Conservation (phyloP, 768 basidiomycete species). For the Cytidiella melzeri region DNA sequence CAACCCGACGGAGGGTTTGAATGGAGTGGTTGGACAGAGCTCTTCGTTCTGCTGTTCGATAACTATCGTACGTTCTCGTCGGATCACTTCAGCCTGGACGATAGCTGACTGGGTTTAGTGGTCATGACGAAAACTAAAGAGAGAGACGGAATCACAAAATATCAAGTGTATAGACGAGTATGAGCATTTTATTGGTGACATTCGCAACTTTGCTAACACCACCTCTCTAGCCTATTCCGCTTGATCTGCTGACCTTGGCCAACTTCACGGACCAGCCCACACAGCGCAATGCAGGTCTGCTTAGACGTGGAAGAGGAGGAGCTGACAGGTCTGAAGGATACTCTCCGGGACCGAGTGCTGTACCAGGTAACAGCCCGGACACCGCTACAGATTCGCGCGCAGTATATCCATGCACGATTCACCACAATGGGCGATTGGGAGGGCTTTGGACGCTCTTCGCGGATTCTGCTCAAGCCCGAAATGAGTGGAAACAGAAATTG, state of each 20-base stretch:
- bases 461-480: constrained; percentile 65
- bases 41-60: constrained; percentile 89
- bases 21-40: constrained; percentile 87
- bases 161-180: constrained; percentile 76
- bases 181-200: constrained; percentile 19
- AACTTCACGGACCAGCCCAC: constrained; percentile 78
- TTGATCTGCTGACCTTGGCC: constrained; percentile 83
- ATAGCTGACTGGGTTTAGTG: constrained; percentile 39
- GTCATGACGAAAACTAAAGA: constrained; percentile 86
- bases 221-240: constrained; percentile 70
- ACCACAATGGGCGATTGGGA: constrained; percentile 84
- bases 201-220: constrained; percentile 1
- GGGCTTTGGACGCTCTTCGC: constrained; percentile 86
- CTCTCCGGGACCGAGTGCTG: constrained; percentile 14
- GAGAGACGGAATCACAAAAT: constrained; percentile 68
- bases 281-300: constrained; percentile 65
- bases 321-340: constrained; percentile 12
- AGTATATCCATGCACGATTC: constrained; percentile 83
- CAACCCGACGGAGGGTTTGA: constrained; percentile 87
- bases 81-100: constrained; percentile 4
- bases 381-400: constrained; percentile 57
- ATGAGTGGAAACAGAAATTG: constrained; percentile 87
- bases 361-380: constrained; percentile 31
- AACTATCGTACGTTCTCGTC: constrained; percentile 67
- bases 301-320: constrained; percentile 34